These are phyloP conservation scores for Lecanosticta acicola DNA, from an alignment of 2,329 filamentous ascomycete genomes.

Conservation along the genomic window DNA sequence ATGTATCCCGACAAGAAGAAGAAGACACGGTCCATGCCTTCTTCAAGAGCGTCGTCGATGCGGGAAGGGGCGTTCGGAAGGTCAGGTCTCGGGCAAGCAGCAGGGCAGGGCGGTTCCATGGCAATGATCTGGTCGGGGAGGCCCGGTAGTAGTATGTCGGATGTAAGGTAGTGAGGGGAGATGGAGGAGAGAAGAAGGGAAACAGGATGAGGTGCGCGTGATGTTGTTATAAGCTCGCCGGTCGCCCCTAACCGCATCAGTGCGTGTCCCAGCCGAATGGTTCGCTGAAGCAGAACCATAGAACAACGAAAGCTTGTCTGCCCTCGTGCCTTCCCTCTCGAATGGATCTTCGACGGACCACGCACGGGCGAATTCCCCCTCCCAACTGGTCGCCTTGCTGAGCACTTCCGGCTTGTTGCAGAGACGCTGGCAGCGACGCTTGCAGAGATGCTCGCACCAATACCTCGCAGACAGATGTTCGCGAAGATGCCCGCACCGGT, in stretches of 20 bases:
- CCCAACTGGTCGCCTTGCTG: too few relatives aligned
- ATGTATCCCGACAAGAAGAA: neutral
- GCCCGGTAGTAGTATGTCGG: too few relatives aligned
- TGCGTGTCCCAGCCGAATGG: slow-evolving; percentile 5
- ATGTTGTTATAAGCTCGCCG: slow-evolving; percentile 8
- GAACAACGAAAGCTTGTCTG: slow-evolving; percentile 2
- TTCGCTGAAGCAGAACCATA: slow-evolving; percentile 4
- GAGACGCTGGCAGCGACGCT: too few relatives aligned
- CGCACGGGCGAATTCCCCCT: too few relatives aligned
- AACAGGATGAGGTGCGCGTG: neutral
- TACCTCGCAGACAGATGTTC: too few relatives aligned
- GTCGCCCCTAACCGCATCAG: slow-evolving; percentile 4
- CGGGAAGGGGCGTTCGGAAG: too few relatives aligned
- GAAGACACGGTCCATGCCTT: neutral
- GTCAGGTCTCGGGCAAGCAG: too few relatives aligned
- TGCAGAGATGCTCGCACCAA: too few relatives aligned
- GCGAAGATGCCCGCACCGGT: too few relatives aligned
- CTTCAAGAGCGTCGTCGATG: neutral
- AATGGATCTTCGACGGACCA: neutral
- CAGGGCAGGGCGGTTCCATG: too few relatives aligned
- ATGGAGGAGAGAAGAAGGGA: neutral
- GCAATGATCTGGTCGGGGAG: too few relatives aligned
- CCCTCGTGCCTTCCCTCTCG: neutral
- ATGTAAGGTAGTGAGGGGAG: neutral
- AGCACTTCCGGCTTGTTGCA: too few relatives aligned